Conservation (phyloP, 2,329 filamentous ascomycete genomes). For the Pseudogymnoascus sp. region DNA sequence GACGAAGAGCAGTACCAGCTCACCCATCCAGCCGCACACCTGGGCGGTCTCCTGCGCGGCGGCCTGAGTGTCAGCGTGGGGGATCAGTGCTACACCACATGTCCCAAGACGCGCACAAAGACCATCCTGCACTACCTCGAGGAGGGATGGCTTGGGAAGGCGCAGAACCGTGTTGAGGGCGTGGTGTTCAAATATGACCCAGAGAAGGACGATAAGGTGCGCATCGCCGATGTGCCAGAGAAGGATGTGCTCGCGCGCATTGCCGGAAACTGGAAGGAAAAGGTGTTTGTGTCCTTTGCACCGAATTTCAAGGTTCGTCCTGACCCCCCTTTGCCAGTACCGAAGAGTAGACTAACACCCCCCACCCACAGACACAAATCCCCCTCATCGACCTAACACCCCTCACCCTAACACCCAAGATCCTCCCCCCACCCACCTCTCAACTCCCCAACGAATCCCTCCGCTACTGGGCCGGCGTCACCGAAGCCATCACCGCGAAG, state of each 20-base stretch:
- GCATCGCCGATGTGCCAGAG: conserved; percentile 78
- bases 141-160: conserved; percentile 86
- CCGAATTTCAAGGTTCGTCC: conserved; percentile 53
- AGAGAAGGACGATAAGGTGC: conserved; percentile 69
- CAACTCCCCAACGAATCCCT: conserved; percentile 88
- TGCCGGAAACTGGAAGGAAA: conserved; percentile 78
- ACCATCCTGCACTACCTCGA: conserved; percentile 88
- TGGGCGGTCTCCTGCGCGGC: conserved; percentile 80
- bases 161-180: conserved; percentile 86
- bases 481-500: conserved; percentile 72
- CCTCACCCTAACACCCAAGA: conserved; percentile 69
- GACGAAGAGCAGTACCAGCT: conserved; percentile 89
- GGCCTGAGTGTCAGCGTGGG: conserved; percentile 85
- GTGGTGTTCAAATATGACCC: conserved; percentile 87
- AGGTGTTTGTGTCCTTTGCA: conserved; percentile 52
- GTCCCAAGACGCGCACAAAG: conserved; percentile 83
- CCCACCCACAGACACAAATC: conserved; percentile 42
- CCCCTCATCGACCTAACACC: conserved; percentile 85
- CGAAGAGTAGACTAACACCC: no score
- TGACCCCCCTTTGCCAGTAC: not conserved
- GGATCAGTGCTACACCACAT: conserved; percentile 81
- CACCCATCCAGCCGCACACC: conserved; percentile 85
- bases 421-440: conserved; percentile 64
- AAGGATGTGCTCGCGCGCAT: conserved; percentile 75
- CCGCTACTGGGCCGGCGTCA: conserved; percentile 80